phyloP scores from a whole-genome alignment of 495 filamentous ascomycete species.

The Penicillium canariense region DNA sequence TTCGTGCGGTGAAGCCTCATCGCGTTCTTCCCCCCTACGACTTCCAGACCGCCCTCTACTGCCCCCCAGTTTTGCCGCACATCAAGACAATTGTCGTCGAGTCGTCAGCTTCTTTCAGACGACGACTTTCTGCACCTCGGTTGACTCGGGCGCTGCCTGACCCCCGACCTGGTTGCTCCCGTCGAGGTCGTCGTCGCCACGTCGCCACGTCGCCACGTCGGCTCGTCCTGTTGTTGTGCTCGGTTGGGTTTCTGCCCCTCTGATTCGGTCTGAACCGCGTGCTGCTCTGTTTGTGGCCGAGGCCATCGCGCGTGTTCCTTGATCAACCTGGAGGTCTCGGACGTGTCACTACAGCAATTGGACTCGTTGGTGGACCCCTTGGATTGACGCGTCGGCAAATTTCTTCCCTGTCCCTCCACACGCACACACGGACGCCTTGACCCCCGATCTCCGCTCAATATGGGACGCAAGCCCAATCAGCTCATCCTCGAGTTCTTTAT shows the following conservation, averaged over 20 bases:
- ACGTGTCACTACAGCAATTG: neutral
- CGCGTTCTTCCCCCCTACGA: slow-evolving; percentile 25
- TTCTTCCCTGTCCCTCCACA: neutral
- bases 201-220: slow-evolving; percentile 4
- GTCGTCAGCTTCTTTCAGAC: neutral
- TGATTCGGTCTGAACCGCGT: slow-evolving; percentile 3
- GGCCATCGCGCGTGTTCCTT: slow-evolving; percentile 3
- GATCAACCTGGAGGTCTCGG: neutral
- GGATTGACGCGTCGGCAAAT: neutral
- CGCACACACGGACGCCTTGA: neutral
- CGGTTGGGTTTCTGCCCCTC: neutral
- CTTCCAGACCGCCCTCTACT: slow-evolving; percentile 44
- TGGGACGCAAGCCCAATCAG: slow-evolving; percentile 79
- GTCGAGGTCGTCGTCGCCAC: neutral
- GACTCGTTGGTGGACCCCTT: neutral
- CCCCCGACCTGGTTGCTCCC: neutral
- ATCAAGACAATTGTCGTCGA: slow-evolving; percentile 10
- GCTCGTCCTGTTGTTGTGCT: neutral
- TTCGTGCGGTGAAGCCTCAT: slow-evolving; percentile 46
- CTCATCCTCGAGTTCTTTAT: slow-evolving; percentile 83
- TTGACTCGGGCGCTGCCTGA: slow-evolving; percentile 10
- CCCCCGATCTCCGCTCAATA: slow-evolving; percentile 30
- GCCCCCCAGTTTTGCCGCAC: slow-evolving; percentile 41
- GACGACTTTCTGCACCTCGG: neutral
- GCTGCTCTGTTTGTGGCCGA: slow-evolving; percentile 5